phyloP scores from a whole-genome alignment of 306 rosid genomes.

The Acacia acuminata region DNA sequence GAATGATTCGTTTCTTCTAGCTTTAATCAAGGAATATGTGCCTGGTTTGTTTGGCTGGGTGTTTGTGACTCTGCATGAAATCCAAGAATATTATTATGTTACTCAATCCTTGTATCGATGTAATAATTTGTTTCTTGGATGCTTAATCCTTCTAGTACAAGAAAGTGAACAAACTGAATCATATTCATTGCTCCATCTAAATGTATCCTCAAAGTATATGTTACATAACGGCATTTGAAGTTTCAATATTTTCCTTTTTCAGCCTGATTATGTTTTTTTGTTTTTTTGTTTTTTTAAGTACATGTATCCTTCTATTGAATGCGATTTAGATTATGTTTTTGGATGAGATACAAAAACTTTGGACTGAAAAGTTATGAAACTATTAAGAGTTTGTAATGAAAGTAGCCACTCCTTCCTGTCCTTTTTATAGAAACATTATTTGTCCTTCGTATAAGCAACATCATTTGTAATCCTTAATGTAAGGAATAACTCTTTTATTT shows the following conservation, averaged over 20 bases:
- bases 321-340: too few species aligned
- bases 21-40: slow-evolving; percentile 41
- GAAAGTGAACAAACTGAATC: neutral
- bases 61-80: slow-evolving; percentile 47
- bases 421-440: too few species aligned
- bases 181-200: neutral
- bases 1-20: slow-evolving; percentile 40
- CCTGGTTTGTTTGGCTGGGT: slow-evolving; percentile 17
- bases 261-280: neutral
- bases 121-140: neutral
- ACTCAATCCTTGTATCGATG: slow-evolving; percentile 1
- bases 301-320: too few species aligned
- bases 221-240: neutral
- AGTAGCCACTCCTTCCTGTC: too few species aligned
- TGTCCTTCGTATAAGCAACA: too few species aligned
- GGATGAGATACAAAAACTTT: neutral
- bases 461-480: too few species aligned
- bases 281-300: fast-evolving
- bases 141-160: neutral
- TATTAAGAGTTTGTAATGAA: too few species aligned
- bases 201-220: too few species aligned
- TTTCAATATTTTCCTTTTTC: neutral
- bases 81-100: slow-evolving; percentile 48
- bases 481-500: too few species aligned
- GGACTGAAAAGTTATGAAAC: too few species aligned